Evolutionary conservation across 495 filamentous ascomycete species (phyloP).

Genomic region (Evansstolkia leycettana): DNA sequence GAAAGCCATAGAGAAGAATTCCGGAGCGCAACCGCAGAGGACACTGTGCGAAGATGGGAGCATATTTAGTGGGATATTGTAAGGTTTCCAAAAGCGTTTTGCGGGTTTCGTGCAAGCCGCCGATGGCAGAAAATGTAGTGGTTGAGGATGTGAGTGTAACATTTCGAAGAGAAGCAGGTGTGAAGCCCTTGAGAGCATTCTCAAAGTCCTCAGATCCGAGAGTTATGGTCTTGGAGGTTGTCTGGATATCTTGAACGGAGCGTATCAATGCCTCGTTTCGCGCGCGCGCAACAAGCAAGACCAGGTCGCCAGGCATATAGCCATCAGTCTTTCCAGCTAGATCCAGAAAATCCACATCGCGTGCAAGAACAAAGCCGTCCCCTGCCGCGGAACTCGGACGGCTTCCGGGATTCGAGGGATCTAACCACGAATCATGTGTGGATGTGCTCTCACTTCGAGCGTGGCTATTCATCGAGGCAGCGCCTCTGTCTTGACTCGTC

Average conservation of each 20-base stretch:
- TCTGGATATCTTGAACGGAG: slow-evolving; percentile 30
- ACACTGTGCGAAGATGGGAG: slow-evolving; percentile 92
- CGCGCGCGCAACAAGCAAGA: slow-evolving; percentile 73
- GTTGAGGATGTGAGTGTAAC: slow-evolving; percentile 85
- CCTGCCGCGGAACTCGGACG: slow-evolving; percentile 34
- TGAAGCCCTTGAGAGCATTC: slow-evolving; percentile 77
- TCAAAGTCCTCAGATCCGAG: slow-evolving; percentile 67
- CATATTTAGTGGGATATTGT: slow-evolving; percentile 95
- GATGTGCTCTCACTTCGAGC: slow-evolving; percentile 22
- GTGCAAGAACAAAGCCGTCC: slow-evolving; percentile 55
- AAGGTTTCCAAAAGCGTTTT: slow-evolving; percentile 84
- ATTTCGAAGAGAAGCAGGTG: slow-evolving; percentile 83
- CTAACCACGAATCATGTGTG: slow-evolving; percentile 59
- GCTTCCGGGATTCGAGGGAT: slow-evolving; percentile 40
- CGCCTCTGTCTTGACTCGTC: slow-evolving; percentile 31
- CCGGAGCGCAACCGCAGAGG: slow-evolving; percentile 87
- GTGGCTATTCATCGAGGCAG: slow-evolving; percentile 22
- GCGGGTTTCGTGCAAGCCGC: slow-evolving; percentile 74
- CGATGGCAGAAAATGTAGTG: slow-evolving; percentile 81
- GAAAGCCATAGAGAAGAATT: slow-evolving; percentile 84
- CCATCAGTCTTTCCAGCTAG: slow-evolving; percentile 88
- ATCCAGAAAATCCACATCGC: slow-evolving; percentile 81
- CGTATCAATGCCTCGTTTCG: slow-evolving; percentile 85
- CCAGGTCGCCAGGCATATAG: slow-evolving; percentile 92
- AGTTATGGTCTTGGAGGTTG: slow-evolving; percentile 35